These are phyloP conservation scores for Dendrobium huoshanense DNA, from an alignment of 106 monocot species.

Conservation along the genomic window DNA sequence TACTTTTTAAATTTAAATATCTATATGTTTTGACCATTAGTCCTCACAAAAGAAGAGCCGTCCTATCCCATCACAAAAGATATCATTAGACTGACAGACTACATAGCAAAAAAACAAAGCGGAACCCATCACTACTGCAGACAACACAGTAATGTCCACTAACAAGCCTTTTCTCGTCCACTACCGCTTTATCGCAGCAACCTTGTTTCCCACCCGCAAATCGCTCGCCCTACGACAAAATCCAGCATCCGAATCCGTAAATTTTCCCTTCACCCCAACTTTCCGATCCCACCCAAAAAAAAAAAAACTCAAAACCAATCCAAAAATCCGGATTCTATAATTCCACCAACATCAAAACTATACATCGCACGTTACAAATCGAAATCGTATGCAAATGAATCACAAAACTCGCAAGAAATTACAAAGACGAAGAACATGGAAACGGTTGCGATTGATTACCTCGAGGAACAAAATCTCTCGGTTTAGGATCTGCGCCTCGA, in stretches of 20 bases:
- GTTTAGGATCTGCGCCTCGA: constrained; percentile 20
- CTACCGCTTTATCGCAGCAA: background rate
- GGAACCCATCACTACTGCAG: background rate
- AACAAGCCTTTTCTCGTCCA: background rate
- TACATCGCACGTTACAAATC: background rate
- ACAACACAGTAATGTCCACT: background rate
- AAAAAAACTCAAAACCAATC: background rate
- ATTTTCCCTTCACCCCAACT: background rate
- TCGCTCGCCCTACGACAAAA: background rate
- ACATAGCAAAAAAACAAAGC: background rate
- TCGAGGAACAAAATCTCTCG: constrained; percentile 36
- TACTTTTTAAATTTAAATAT: no score
- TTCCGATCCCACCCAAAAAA: background rate
- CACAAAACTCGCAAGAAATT: background rate
- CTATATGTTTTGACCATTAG: no score
- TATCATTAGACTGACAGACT: background rate
- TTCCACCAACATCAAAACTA: background rate
- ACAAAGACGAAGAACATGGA: background rate
- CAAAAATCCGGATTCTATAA: background rate
- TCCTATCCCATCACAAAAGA: background rate
- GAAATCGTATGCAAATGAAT: background rate
- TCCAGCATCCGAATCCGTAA: background rate
- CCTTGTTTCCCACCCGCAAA: background rate
- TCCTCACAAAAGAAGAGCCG: background rate
- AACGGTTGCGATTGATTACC: constrained; percentile 15